Evolutionary conservation across 2,329 filamentous ascomycete species (phyloP).

Genomic region (Apiospora marii): DNA sequence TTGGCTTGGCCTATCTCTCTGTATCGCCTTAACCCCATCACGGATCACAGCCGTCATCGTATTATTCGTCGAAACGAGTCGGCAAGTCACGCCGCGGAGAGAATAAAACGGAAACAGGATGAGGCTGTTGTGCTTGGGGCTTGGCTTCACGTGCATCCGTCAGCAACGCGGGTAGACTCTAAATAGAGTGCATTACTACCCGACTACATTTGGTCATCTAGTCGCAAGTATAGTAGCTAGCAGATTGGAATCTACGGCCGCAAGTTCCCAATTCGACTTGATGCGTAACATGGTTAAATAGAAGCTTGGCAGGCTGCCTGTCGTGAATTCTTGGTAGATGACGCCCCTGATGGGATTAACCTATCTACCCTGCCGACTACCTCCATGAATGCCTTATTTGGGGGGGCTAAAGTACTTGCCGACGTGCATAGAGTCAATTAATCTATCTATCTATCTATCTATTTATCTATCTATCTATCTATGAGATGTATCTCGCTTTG

Average conservation of each 20-base stretch:
- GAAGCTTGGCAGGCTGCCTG: constrained; percentile 1
- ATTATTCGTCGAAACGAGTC: not conserved
- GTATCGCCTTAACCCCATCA: not conserved
- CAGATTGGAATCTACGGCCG: constrained; percentile 10
- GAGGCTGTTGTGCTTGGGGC: not conserved
- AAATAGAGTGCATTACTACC: not conserved
- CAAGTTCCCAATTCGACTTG: not conserved
- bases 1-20: not conserved
- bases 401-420: not conserved
- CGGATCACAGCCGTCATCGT: not conserved
- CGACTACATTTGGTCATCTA: not conserved
- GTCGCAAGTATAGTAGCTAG: not conserved
- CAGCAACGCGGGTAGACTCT: not conserved
- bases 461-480: not conserved
- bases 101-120: no score
- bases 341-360: not conserved
- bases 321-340: not conserved
- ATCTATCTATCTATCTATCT: not conserved
- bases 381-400: not conserved
- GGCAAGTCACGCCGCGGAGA: constrained; percentile 3
- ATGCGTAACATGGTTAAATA: not conserved
- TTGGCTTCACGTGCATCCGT: not conserved
- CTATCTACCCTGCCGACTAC: not conserved
- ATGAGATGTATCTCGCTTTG: not conserved
- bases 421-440: not conserved